phyloP scores from a whole-genome alignment of 2,329 filamentous ascomycete species.

The Clonostachys rosea region DNA sequence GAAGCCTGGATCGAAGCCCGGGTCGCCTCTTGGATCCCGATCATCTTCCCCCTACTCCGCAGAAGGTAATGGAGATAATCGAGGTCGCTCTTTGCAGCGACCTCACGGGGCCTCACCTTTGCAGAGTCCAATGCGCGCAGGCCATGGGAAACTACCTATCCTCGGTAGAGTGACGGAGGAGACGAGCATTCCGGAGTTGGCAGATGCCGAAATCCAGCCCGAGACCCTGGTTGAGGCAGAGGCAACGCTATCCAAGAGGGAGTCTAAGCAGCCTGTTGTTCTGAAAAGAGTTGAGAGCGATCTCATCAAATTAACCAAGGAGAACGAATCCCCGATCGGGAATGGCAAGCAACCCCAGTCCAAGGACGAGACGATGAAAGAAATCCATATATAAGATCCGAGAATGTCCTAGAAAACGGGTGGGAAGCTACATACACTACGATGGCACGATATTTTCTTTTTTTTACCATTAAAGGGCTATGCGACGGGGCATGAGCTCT shows the following conservation, averaged over 20 bases:
- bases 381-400: constrained; percentile 49
- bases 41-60: constrained; percentile 58
- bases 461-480: background rate
- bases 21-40: constrained; percentile 41
- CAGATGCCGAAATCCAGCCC: constrained; percentile 29
- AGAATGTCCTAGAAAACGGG: background rate
- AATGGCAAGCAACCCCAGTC: constrained; percentile 39
- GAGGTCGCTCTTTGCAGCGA: constrained; percentile 69
- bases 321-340: constrained; percentile 26
- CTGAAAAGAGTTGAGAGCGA: constrained; percentile 25
- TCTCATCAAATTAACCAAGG: constrained; percentile 30
- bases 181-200: constrained; percentile 32
- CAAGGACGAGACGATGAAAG: constrained; percentile 52
- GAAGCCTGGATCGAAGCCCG: constrained; percentile 18
- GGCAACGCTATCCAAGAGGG: constrained; percentile 38
- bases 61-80: constrained; percentile 52
- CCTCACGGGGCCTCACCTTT: constrained; percentile 60
- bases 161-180: constrained; percentile 75
- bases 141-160: constrained; percentile 65
- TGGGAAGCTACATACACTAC: constrained; percentile 1
- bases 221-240: constrained; percentile 53
- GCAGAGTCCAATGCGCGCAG: constrained; percentile 60
- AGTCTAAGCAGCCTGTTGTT: constrained; percentile 17
- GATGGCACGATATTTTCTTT: constrained; percentile 5
- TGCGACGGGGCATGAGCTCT: background rate